Conservation (phyloP, 2,329 filamentous ascomycete genomes). For the Aspergillus melleus region DNA sequence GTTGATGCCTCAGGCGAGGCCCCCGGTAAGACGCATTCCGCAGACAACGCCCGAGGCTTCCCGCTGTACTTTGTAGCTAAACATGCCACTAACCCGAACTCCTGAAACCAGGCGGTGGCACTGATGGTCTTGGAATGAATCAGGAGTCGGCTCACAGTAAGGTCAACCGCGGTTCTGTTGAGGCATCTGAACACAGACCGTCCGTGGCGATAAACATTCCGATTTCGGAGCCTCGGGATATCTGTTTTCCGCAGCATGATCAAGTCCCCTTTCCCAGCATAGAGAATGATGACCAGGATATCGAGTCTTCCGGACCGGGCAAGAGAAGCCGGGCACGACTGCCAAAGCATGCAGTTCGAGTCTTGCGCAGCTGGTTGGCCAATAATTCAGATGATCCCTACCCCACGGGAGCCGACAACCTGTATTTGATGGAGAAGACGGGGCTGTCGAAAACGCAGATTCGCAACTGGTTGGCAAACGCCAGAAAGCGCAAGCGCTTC, state of each 20-base stretch:
- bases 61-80: background rate
- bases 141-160: background rate
- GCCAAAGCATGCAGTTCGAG: background rate
- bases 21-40: background rate
- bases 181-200: background rate
- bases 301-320: background rate
- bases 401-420: background rate
- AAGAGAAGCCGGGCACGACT: background rate
- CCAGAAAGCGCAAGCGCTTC: background rate
- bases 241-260: background rate
- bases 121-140: background rate
- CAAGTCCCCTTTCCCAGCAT: background rate
- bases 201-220: background rate
- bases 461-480: background rate
- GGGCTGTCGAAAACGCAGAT: background rate
- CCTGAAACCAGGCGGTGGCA: background rate
- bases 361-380: background rate
- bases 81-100: background rate
- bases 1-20: background rate
- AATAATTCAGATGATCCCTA: background rate
- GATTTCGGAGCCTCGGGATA: background rate
- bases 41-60: background rate
- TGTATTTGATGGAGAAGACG: background rate
- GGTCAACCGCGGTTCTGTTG: background rate
- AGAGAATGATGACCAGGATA: background rate